These are phyloP conservation scores for Ogataea naganishii DNA, from an alignment of 805 yeast species.

Conservation along the genomic window DNA sequence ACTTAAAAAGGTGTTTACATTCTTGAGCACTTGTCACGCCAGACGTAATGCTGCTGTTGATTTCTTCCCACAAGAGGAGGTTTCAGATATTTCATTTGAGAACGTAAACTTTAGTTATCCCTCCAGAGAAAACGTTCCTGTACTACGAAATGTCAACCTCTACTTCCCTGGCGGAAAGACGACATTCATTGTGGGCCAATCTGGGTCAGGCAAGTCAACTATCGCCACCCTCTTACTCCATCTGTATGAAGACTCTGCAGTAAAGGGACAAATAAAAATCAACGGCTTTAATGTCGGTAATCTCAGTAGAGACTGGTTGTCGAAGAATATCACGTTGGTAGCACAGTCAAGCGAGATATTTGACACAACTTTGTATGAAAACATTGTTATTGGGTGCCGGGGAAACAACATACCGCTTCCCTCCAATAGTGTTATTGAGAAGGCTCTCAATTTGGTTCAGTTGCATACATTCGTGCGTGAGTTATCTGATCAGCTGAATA, in stretches of 20 bases:
- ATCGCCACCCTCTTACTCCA: conserved; percentile 52
- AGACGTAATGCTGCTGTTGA: neutral
- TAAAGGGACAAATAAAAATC: conserved; percentile 47
- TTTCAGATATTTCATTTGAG: conserved; percentile 39
- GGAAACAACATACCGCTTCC: conserved; percentile 7
- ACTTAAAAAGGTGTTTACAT: conserved; percentile 35
- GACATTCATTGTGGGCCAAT: conserved; percentile 71
- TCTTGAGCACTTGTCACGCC: conserved; percentile 22
- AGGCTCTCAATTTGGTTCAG: conserved; percentile 45
- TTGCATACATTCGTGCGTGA: conserved; percentile 38
- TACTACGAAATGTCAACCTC: conserved; percentile 40
- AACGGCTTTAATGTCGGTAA: conserved; percentile 40
- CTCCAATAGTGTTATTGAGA: conserved; percentile 15
- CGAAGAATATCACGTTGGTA: conserved; percentile 58
- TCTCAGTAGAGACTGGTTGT: conserved; percentile 43
- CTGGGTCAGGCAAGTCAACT: conserved; percentile 94
- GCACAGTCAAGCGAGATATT: conserved; percentile 67
- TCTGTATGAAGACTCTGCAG: conserved; percentile 41
- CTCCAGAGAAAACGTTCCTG: conserved; percentile 36
- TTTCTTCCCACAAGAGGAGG: conserved; percentile 30
- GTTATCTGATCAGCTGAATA: conserved; percentile 48
- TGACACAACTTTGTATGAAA: conserved; percentile 51
- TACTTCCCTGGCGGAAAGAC: conserved; percentile 34
- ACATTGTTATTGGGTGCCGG: conserved; percentile 46
- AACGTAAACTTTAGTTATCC: conserved; percentile 61